Evolutionary conservation across 2,329 filamentous ascomycete genomes (phyloP), one percentile per base, ranked within the genome.

Genomic region (Lecanoromycetidae sp.): DNA sequence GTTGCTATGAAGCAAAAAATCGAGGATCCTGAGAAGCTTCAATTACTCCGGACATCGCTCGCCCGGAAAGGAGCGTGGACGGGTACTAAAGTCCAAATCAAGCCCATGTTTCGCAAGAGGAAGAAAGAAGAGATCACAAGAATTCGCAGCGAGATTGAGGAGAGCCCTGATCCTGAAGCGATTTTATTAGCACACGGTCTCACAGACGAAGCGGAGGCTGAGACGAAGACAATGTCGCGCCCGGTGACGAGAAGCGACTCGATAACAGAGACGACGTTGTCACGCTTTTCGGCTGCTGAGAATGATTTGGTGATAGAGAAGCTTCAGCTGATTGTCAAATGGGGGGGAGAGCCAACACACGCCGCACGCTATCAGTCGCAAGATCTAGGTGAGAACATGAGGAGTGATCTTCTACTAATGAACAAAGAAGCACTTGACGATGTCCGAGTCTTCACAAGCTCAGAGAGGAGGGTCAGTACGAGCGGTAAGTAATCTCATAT

Each of bases 81-180:
- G 3, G 91, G 91, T 0, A 98, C 91, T 1, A 98, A 98, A 63
- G 87, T 98, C 2, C 91, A 98, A 65, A 96, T 98, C 62, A 98
- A 98, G 65, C 91, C 91, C 8, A 94, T 98, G 87, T 98, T 98
- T 65, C 80, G 88, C 43, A 94, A 90, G 68, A 81, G 87, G 58
- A 86, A 80, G 58, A 13, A 39, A 25, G 54, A 52, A 20, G 51
- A 40, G 41, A 53, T 51, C 34, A 47, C 53, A 7, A 46, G 48
- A 30, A 26, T 48, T 44, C 42, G 55, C 42, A 51, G 35, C 33
- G 22, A 17, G 49, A 35, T 50, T 27, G 49, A 52, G 22, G 23
- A 56, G 45, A 44, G 23, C 15, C 30, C 27, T 26, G 36, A 43
- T 35, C 27, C 53, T 37, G 23, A 36, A 35, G 17, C 17, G 10